Evolutionary conservation across 225 moss, liverwort and hornwort genomes (phyloP).

Genomic region (Physcomitrellopsis africana): DNA sequence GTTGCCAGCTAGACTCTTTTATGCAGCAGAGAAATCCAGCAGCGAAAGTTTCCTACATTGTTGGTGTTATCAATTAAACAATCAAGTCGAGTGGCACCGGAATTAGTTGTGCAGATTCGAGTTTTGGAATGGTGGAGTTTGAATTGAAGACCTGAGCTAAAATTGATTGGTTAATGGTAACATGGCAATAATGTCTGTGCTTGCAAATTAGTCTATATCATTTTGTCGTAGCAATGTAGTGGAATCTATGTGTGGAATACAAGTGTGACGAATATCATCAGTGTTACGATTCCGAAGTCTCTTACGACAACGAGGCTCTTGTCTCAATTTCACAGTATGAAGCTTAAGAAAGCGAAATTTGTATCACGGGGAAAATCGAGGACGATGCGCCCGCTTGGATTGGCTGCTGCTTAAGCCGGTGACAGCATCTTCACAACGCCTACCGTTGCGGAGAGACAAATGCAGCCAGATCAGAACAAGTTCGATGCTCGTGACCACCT

Average conservation of each 20-base stretch:
- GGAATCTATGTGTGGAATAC: constrained; percentile 25
- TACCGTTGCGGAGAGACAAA: constrained; percentile 38
- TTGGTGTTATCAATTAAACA: no score
- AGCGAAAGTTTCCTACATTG: no score
- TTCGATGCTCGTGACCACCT: constrained; percentile 64
- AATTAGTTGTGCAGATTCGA: no score
- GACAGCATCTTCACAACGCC: constrained; percentile 25
- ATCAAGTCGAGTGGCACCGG: no score
- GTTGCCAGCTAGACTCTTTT: no score
- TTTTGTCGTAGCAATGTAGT: constrained; percentile 32
- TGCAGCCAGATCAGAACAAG: constrained; percentile 64
- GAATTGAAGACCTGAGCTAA: no score
- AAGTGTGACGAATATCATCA: constrained; percentile 21
- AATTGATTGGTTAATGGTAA: no score
- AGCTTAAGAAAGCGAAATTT: constrained; percentile 10
- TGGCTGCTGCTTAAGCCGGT: constrained; percentile 39
- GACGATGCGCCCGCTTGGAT: constrained; percentile 18
- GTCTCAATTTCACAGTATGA: constrained; percentile 42
- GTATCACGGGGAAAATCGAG: constrained; percentile 8
- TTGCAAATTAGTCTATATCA: background rate
- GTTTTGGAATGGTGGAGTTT: no score
- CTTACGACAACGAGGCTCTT: constrained; percentile 23
- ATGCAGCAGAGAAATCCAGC: no score
- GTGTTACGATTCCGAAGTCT: constrained; percentile 32
- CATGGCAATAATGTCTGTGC: constrained; percentile 45